Evolutionary conservation across 768 basidiomycete species (phyloP), one percentile per base, ranked within the genome.

Genomic region (Hemileccinum rubropunctum): DNA sequence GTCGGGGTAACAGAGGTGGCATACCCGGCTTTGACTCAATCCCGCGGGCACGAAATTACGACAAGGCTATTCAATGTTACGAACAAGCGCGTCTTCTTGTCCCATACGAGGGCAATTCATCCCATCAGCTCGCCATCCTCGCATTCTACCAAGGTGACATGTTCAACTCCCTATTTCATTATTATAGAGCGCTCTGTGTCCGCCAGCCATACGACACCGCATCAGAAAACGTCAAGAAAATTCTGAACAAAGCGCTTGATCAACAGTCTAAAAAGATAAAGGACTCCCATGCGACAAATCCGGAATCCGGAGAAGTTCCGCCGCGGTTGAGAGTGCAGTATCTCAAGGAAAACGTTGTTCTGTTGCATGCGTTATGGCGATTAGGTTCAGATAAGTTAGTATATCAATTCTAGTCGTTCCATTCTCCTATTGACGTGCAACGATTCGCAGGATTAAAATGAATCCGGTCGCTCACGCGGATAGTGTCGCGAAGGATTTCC

Each of bases 61-160:
- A 82, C 39, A 84, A 79, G 60, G 90, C 91, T 1, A 80, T 81
- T 15, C 79, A 81, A 43, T 91, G 84, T 64, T 99, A 98, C 67
- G 84, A 90, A 42, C 87, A 91, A 54, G 95, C 97, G 2, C 78
- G 87, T 35, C 63, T 84, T 27, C 76, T 99, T 9, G 73, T 89
- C 6, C 95, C 97, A 0, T 76, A 86, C 48, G 91, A 95, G 56
- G 97, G 95, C 57, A 95, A 98, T 61, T 82, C 97, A 1, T 95
- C 88, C 17, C 95, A 98, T 65, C 97, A 98, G 67, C 82, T 98
- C 17, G 97, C 95, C 4, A 95, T 98, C 52, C 79, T 98, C 28
- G 81, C 92, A 3, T 83, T 86, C 5, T 95, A 97, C 66, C 77
- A 86, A 58, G 78, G 80, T 53, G 92, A 98, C 68, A 74, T 79